Evolutionary conservation across 495 filamentous ascomycete species (phyloP), one percentile per base, ranked within the genome.

Genomic region (Xylaria nigripes): DNA sequence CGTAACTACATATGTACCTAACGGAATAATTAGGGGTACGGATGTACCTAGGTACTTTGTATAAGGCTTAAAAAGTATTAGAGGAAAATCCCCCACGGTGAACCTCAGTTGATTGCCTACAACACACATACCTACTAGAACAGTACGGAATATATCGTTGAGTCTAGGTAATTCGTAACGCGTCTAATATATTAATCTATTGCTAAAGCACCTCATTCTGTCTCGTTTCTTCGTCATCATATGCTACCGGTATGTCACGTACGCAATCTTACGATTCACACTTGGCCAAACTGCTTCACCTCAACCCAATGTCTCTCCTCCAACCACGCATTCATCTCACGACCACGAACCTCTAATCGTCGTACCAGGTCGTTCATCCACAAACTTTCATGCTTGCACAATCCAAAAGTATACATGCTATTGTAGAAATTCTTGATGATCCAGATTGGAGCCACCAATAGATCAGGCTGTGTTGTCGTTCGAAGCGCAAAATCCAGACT

Each of bases 361-460:
- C 42, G 59, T 25, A 47, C 45, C 44, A 76, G 73, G 13, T 56
- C 64, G n/a, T 69, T 61, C 36, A 71, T 72, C 75, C 75, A 76
- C 38, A 68, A 52, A 9, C 71, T 45, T 51, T 76, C 75, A 0
- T 71, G 45, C 42, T 67, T 49, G 9, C 65, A 68, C 23, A 68
- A 67, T 19, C 59, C 64, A 44, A 57, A 57, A 3, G 18, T 40
- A n/a, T 45, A 51, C 38, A 70, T 55, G 29, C 56, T 58, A 15
- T 56, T 45, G 44, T 68, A 75, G 40, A 72, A 72, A 7, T 59
- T 44, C 47, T 50, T 46, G 18, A 70, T 63, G 12, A 74, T 62
- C 21, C 51, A 63, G 24, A 73, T 45, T 1, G 70, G 64, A 9
- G 61, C 64, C 6, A 60, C 60, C 16, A 77, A 50, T 61, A 75